Evolutionary conservation across 2,329 filamentous ascomycete genomes (phyloP), one percentile per base, ranked within the genome.

Genomic region (Pseudogymnoascus sp.): DNA sequence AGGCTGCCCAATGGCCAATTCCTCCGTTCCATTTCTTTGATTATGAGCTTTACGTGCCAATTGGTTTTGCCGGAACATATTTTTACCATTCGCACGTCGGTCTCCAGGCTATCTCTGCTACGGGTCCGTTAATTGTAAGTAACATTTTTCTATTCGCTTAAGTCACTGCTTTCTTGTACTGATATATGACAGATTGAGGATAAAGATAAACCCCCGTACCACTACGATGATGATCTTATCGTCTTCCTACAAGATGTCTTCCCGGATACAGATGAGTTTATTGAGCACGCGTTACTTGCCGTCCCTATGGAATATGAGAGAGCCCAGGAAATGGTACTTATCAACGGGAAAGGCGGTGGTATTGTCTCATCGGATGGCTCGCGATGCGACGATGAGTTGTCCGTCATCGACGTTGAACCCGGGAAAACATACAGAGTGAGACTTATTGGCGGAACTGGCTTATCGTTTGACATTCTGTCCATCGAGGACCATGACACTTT

Each of bases 211-310:
- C 6, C 46, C 31, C 85, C 85, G 0, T 88, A 86, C 66, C 42
- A 78, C 0, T 89, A 87, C 66, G 84, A 89, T 63, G 85, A 83
- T 2, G 87, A 89, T 25, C 76, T 81, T 0, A 78, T 83, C 2
- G 64, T 89, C 2, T 71, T 79, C 10, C 72, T 88, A 1, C 76
- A 78, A 3, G 87, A 89, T 66, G 81, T 82, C 66, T 89, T 83
- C 71, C 77, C 76, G 37, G 79, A 81, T 61, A 78, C 79, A 0
- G 84, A 89, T 65, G 64, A 76, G 0, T 70, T 72, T 0, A 81
- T 89, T 28, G 79, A 82, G 63, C 64, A 74, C 0, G 83, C 81
- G 0, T 75, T 89, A 1, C 68, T 72, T 0, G 76, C 75, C 1
- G 73, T 72, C 2, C 82, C 83, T 0, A 83, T 87, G 65, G 70